Conservation (phyloP, 805 yeast genomes). For the Teunomyces cretensis region DNA sequence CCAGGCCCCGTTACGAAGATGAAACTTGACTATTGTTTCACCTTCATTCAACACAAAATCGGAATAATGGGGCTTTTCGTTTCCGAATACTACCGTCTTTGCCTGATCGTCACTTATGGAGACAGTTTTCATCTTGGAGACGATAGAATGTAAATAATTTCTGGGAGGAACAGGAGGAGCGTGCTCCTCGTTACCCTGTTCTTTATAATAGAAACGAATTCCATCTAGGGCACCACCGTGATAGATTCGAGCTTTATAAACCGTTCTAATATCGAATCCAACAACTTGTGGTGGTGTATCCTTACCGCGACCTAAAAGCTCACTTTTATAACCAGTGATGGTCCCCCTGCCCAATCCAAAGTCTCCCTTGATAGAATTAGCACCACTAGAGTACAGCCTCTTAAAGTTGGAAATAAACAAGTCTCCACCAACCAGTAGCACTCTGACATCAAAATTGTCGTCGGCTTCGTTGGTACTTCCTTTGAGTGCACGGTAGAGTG, state of each 20-base stretch:
- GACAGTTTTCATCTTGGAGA: conserved; percentile 4
- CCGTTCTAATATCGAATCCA: conserved; percentile 35
- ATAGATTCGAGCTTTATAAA: conserved; percentile 60
- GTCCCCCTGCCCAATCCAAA: conserved; percentile 44
- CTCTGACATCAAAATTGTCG: conserved; percentile 48
- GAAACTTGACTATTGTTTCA: conserved; percentile 61
- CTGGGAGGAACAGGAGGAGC: conserved; percentile 49
- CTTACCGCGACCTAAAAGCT: conserved; percentile 26
- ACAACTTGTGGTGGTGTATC: conserved; percentile 19
- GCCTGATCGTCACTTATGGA: conserved; percentile 2
- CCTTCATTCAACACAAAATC: conserved; percentile 57
- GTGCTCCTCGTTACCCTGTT: conserved; percentile 6
- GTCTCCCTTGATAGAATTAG: conserved; percentile 26
- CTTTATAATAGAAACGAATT: conserved; percentile 45
- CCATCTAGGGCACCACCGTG: conserved; percentile 86
- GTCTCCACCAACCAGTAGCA: conserved; percentile 62
- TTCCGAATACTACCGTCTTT: conserved; percentile 44
- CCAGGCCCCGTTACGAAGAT: conserved; percentile 81
- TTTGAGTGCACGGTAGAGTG: conserved; percentile 31
- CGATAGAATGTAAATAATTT: conserved; percentile 26
- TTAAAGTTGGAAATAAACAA: conserved; percentile 54
- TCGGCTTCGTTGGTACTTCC: conserved; percentile 22
- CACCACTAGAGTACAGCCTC: conserved; percentile 15
- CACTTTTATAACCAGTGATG: conserved; percentile 39
- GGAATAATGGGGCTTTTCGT: conserved; percentile 48